A percentile compares a stretch with the other conserved stretches of the same genome.
These are phyloP conservation scores for Fusarium globosum DNA, from an alignment of 2,329 filamentous ascomycete genomes.

Conservation along the genomic window DNA sequence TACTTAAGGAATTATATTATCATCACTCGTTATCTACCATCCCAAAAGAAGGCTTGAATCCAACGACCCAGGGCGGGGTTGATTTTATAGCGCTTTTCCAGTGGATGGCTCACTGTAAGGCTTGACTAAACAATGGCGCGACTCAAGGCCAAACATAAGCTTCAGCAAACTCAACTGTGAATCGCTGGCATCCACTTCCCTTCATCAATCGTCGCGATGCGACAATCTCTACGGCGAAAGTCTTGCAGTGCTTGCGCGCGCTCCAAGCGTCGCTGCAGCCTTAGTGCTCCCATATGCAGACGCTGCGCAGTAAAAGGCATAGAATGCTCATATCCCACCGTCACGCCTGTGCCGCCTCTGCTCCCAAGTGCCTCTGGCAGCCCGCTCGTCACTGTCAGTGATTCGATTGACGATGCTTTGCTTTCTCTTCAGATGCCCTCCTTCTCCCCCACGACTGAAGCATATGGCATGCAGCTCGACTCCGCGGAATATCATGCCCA, in stretches of 20 bases:
- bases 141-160: not conserved
- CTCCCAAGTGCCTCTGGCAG: not conserved
- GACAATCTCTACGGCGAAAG: not conserved
- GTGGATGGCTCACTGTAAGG: not conserved
- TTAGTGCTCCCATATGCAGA: not conserved
- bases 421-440: not conserved
- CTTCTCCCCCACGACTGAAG: not conserved
- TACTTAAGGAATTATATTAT: no score
- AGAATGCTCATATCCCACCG: not conserved
- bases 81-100: not conserved
- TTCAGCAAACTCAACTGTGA: not conserved
- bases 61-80: no score
- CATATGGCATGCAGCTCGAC: not conserved
- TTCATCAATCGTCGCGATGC: not conserved
- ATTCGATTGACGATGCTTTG: not conserved
- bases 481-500: not conserved
- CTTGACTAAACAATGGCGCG: not conserved
- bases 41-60: not conserved
- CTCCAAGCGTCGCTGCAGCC: not conserved
- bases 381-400: not conserved
- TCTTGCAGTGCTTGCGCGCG: not conserved
- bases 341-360: not conserved
- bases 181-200: not conserved
- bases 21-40: not conserved
- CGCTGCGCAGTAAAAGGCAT: not conserved